A percentile compares a stretch with the other conserved stretches of the same genome.
Evolutionary conservation across 768 basidiomycete genomes (phyloP).

Genomic region (Cytidiella melzeri): DNA sequence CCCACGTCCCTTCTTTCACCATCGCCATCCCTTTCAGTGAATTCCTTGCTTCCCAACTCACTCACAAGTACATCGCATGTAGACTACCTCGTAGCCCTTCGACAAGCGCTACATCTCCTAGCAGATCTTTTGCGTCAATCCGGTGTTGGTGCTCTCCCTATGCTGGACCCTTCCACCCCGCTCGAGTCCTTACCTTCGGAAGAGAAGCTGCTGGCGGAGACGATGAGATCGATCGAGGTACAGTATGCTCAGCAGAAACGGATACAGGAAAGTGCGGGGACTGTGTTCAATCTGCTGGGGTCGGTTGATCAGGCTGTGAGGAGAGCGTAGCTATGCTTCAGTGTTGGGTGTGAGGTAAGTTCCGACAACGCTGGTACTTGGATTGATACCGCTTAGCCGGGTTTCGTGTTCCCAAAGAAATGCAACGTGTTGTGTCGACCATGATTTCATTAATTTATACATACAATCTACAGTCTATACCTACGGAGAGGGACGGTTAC

Average conservation of each 20-base stretch:
- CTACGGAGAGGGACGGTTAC: too few species aligned
- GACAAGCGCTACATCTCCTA: conserved; percentile 41
- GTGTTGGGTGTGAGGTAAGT: too few species aligned
- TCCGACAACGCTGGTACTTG: too few species aligned
- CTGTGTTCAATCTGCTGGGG: conserved; percentile 40
- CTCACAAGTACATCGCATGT: background rate
- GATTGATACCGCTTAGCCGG: too few species aligned
- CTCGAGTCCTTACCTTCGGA: conserved; percentile 27
- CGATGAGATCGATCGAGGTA: conserved; percentile 35
- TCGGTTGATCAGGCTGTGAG: conserved; percentile 21
- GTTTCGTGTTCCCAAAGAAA: too few species aligned
- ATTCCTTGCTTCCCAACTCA: background rate
- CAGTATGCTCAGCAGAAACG: conserved; percentile 47
- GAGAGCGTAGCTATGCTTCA: too few species aligned
- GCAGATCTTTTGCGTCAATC: conserved; percentile 46
- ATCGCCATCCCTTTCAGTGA: background rate
- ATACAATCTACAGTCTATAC: too few species aligned
- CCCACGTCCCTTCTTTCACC: too few species aligned
- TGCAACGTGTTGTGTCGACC: too few species aligned
- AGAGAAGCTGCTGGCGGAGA: conserved; percentile 39
- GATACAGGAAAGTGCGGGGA: conserved; percentile 50
- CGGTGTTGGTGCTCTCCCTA: conserved; percentile 63
- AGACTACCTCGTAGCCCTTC: conserved; percentile 48
- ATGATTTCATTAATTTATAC: too few species aligned
- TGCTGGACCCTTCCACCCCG: conserved; percentile 26